A percentile compares a stretch with the other conserved stretches of the same genome.
These are phyloP conservation scores for Mallotus repandus DNA, from an alignment of 441 rosid species.

Conservation along the genomic window DNA sequence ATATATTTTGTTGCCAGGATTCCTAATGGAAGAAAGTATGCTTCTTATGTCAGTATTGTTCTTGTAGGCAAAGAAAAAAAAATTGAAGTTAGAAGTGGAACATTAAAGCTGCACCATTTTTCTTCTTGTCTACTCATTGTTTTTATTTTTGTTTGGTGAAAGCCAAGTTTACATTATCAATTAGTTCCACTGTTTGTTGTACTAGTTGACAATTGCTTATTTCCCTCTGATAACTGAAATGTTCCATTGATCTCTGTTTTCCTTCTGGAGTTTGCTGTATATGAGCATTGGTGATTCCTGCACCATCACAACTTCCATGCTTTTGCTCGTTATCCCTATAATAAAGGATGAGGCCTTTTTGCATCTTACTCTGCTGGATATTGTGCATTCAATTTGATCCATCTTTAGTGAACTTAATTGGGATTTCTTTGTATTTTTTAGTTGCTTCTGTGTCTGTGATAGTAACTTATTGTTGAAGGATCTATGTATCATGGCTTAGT, in stretches of 20 bases:
- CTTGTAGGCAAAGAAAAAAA: neutral
- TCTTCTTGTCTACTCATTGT: neutral
- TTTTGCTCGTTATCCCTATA: neutral
- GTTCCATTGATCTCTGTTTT: slow-evolving; percentile 4
- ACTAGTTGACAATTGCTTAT: neutral
- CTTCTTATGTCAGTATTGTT: neutral
- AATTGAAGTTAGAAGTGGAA: neutral
- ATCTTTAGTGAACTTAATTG: neutral
- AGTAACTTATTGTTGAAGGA: neutral
- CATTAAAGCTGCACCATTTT: neutral
- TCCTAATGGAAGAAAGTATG: neutral
- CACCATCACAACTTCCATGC: neutral
- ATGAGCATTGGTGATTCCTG: neutral
- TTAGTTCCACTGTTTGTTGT: no score
- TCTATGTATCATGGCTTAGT: neutral
- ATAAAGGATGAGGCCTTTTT: neutral
- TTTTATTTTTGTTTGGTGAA: neutral
- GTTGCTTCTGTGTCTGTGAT: no score
- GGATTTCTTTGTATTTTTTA: neutral
- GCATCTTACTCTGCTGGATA: neutral
- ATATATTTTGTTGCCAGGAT: neutral
- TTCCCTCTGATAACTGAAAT: neutral
- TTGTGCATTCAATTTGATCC: neutral
- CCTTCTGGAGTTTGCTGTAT: neutral
- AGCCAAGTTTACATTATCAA: neutral